Percentiles rank a stretch among this genome's conserved stretches.
phyloP scores from a whole-genome alignment of 2,329 filamentous ascomycete species.

The Colletotrichum acutatum region DNA sequence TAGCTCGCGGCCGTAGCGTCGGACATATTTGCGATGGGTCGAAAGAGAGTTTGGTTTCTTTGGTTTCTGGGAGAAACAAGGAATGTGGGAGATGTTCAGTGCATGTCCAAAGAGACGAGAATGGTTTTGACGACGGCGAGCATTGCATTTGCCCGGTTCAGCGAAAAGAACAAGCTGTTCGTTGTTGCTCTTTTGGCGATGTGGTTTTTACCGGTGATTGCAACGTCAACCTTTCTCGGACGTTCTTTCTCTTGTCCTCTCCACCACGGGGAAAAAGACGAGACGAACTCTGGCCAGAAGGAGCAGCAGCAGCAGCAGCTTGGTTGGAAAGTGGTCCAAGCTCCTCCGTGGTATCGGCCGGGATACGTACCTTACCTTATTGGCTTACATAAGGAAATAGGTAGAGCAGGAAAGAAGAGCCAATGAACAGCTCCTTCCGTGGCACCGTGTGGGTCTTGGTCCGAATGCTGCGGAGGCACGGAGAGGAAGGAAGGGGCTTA shows the following conservation, averaged over 20 bases:
- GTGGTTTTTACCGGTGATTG: not conserved
- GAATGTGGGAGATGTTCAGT: not conserved
- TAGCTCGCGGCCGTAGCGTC: conserved; percentile 66
- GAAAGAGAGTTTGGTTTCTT: not conserved
- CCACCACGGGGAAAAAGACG: not conserved
- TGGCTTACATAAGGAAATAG: no score
- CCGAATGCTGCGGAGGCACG: conserved; percentile 1
- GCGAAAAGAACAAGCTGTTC: conserved; percentile 1
- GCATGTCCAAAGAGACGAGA: not conserved
- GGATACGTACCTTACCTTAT: not conserved
- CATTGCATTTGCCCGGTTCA: no score
- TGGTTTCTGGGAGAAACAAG: not conserved
- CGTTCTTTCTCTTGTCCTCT: no score
- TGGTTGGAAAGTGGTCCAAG: not conserved
- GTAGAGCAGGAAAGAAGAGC: not conserved
- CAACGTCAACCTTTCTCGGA: not conserved
- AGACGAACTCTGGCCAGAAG: conserved; percentile 10
- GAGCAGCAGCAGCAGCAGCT: not conserved
- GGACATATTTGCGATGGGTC: conserved; percentile 45
- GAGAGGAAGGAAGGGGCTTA: not conserved
- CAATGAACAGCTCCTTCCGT: not conserved
- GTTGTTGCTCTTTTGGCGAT: not conserved
- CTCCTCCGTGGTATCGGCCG: not conserved
- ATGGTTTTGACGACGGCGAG: not conserved
- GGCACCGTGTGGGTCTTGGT: not conserved